Conservation (phyloP, 176 grass and related monocot genomes). For the Avena sativa region DNA sequence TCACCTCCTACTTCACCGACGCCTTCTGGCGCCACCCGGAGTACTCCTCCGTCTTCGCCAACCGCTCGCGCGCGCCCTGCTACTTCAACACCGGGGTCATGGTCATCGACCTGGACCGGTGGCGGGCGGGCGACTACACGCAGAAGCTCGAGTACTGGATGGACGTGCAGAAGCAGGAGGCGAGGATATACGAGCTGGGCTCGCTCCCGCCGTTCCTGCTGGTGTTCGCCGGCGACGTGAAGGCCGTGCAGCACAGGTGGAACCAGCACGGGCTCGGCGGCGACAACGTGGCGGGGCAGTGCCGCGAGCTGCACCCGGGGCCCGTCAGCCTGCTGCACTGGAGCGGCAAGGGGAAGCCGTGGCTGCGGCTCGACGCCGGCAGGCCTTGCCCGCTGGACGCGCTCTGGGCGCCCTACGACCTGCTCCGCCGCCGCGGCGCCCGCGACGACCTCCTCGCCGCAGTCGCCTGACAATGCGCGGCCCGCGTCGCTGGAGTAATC, state of each 20-base stretch:
- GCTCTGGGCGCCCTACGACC: conserved; percentile 93
- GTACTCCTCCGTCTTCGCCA: conserved; percentile 64
- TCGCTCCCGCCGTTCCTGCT: conserved; percentile 90
- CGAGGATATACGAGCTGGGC: conserved; percentile 91
- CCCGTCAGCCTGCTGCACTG: conserved; percentile 96
- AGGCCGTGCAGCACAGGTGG: conserved; percentile 92
- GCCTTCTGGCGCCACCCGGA: conserved; percentile 72
- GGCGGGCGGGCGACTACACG: conserved; percentile 76
- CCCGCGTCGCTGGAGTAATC: conserved; percentile 13
- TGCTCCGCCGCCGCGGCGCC: conserved; percentile 64
- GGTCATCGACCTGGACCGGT: conserved; percentile 90
- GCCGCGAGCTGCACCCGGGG: conserved; percentile 87
- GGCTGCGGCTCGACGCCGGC: conserved; percentile 85
- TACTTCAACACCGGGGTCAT: conserved; percentile 99
- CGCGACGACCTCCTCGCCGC: conserved; percentile 82
- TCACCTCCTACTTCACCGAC: conserved; percentile 95
- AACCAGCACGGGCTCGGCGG: conserved; percentile 99
- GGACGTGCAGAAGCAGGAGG: conserved; percentile 95
- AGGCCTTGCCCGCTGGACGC: conserved; percentile 80
- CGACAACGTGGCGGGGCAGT: conserved; percentile 85
- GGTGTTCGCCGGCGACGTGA: conserved; percentile 92
- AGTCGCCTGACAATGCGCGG: conserved; percentile 56
- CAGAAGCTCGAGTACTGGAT: conserved; percentile 92
- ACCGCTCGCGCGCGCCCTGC: conserved; percentile 65
- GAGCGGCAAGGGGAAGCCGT: conserved; percentile 98